Conservation (phyloP, 305 asterid genomes). For the Fraxinus sp. region DNA sequence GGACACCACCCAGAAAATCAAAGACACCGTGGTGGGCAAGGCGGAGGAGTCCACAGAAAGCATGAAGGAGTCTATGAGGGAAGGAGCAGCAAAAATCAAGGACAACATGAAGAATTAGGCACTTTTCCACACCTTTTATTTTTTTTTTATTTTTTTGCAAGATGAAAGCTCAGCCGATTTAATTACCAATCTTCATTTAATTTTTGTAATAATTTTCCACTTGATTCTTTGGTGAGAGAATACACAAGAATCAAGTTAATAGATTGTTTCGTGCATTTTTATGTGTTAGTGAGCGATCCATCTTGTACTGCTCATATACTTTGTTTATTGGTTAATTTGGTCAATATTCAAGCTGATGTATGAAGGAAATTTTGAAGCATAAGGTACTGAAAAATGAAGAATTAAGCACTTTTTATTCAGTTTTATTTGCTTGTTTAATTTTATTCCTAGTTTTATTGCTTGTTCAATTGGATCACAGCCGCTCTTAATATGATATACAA, state of each 20-base stretch:
- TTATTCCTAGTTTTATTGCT: neutral
- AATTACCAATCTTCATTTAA: neutral
- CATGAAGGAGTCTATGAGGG: constrained; percentile 25
- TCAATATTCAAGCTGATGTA: neutral
- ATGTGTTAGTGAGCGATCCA: neutral
- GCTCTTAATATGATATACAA: neutral
- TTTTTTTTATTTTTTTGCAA: neutral
- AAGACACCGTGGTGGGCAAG: constrained; percentile 42
- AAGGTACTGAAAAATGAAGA: neutral
- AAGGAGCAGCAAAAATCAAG: constrained; percentile 33
- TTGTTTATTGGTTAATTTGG: neutral
- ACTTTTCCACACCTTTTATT: neutral
- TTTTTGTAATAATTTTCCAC: neutral
- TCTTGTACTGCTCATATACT: neutral
- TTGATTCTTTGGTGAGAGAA: neutral
- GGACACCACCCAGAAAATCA: constrained; percentile 44
- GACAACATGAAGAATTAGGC: constrained; percentile 25
- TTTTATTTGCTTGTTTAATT: neutral
- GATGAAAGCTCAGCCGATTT: neutral
- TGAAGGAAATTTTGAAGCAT: neutral
- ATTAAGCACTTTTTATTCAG: neutral
- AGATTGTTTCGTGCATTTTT: neutral
- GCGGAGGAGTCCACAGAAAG: constrained; percentile 43
- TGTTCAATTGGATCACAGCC: neutral
- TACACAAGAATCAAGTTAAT: neutral